Evolutionary conservation across 192 early-diverging fungal genomes (phyloP).

Genomic region (Piromyces sp.): DNA sequence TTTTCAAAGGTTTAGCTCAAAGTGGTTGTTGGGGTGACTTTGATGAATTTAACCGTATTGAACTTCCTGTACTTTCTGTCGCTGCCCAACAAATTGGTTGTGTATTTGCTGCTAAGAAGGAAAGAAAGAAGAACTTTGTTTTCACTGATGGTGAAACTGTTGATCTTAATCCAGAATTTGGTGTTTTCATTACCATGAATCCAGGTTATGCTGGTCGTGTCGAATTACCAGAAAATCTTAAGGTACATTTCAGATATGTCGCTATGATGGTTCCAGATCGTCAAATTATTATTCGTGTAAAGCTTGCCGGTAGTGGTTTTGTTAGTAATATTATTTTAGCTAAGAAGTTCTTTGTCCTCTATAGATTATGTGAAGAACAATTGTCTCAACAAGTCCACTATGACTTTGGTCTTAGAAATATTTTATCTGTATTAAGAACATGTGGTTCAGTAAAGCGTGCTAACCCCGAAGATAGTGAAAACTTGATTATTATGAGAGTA

Average conservation of each 20-base stretch:
- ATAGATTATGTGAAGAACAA: conserved; percentile 44
- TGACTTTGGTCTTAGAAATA: conserved; percentile 46
- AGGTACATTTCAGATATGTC: conserved; percentile 47
- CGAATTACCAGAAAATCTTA: conserved; percentile 45
- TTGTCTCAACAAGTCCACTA: conserved; percentile 50
- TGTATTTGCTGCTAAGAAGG: conserved; percentile 38
- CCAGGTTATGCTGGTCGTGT: conserved; percentile 50
- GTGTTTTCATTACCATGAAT: conserved; percentile 54
- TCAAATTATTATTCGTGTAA: conserved; percentile 48
- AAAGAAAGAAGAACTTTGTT: conserved; percentile 36
- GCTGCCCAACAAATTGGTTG: conserved; percentile 49
- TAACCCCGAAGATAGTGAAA: conserved; percentile 39
- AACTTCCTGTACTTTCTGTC: conserved; percentile 42
- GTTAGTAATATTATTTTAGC: conserved; percentile 42
- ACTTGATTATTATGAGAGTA: conserved; percentile 44
- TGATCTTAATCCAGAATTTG: conserved; percentile 48
- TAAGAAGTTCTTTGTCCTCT: conserved; percentile 49
- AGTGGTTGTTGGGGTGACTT: conserved; percentile 46
- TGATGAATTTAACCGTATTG: conserved; percentile 50
- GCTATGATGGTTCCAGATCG: conserved; percentile 51
- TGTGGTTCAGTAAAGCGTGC: conserved; percentile 42
- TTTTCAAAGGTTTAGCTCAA: conserved; percentile 47
- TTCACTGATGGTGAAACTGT: conserved; percentile 49
- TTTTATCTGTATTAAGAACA: conserved; percentile 42
- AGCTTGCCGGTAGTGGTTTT: conserved; percentile 48